Base-by-base conservation (phyloP, 148 eudicot genomes). In the Rhododendron vialii region DNA sequence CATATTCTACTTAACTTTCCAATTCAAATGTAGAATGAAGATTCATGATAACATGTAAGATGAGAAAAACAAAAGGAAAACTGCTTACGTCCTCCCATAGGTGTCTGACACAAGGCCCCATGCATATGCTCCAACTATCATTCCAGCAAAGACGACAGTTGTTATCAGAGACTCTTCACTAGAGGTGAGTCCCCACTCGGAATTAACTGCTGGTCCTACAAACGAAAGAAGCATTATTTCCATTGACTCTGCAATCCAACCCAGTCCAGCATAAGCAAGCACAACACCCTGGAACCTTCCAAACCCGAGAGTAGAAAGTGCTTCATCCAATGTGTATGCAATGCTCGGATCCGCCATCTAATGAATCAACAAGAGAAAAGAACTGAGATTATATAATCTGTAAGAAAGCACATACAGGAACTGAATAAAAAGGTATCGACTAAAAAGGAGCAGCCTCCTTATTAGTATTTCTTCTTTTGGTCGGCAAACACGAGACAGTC, bases 211-310 rank as follows among this genome's bases (percentile, higher is more conserved):
- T 41, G 88, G 86, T 76, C 93, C 93, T 20, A 91, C 78, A 43
- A 91, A 88, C 26, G 93, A 91, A 7, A 91, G 91, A 38, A 91
- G 86, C 88, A 87, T 89, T 78, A 91, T 69, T 82, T 89, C 93
- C 90, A 87, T 88, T 12, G 93, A 87, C 6, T 89, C 91, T 36
- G 93, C 86, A 83, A 88, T 38, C 93, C 91, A 91, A 65, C 93
- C 93, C 14, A 85, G 69, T 48, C 93, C 93, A 36, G 93, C 91
- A 87, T 88, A 89, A 69, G 83, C 83, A 10, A 91, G 78, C 8
- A 87, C 89, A 50, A 91, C 36, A n/a, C 78, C 81, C 83, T 89
- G 93, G 84, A 84, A 89, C 10, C 57, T 89, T 61, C 93, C 91
- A 78, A 89, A 91, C 47, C 89, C 91, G 7, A 89, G 36, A 26